A percentile compares a stretch with the other conserved stretches of the same genome.
These are phyloP conservation scores for Tuber microsphaerosporum DNA, from an alignment of 495 filamentous ascomycete species.

Conservation along the genomic window DNA sequence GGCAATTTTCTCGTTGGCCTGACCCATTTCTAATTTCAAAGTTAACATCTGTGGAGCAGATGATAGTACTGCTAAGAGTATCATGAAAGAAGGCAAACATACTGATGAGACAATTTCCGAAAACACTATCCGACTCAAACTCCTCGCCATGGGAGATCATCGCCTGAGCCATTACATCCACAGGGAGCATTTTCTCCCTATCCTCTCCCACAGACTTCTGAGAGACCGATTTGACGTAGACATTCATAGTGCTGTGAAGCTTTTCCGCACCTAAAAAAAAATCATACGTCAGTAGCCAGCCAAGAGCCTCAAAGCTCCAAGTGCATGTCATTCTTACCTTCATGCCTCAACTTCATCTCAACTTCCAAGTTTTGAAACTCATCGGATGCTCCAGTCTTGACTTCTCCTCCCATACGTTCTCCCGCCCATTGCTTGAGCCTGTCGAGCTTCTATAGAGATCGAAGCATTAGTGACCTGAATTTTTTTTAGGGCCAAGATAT, in stretches of 20 bases:
- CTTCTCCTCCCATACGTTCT: slow-evolving; percentile 91
- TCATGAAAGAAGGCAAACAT: slow-evolving; percentile 38
- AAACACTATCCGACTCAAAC: slow-evolving; percentile 84
- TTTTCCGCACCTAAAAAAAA: slow-evolving; percentile 69
- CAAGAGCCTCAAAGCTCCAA: not conserved
- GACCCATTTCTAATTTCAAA: slow-evolving; percentile 57
- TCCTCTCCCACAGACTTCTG: slow-evolving; percentile 78
- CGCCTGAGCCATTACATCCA: slow-evolving; percentile 71
- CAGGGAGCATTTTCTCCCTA: slow-evolving; percentile 65
- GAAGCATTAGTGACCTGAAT: slow-evolving; percentile 10
- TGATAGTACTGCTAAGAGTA: not conserved
- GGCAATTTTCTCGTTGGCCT: slow-evolving; percentile 80
- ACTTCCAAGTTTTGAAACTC: slow-evolving; percentile 89
- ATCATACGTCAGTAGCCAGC: not conserved
- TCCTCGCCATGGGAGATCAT: slow-evolving; percentile 93
- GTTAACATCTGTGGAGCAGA: slow-evolving; percentile 10
- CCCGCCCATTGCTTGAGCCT: slow-evolving; percentile 98
- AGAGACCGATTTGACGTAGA: slow-evolving; percentile 84
- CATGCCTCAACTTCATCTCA: slow-evolving; percentile 86
- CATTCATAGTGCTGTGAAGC: slow-evolving; percentile 79
- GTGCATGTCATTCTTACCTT: slow-evolving; percentile 56
- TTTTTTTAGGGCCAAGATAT: not conserved
- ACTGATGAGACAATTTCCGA: slow-evolving; percentile 81
- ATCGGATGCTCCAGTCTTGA: slow-evolving; percentile 79
- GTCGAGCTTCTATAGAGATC: slow-evolving; percentile 63